phyloP scores from a whole-genome alignment of 306 rosid species.

The Inga laurina region DNA sequence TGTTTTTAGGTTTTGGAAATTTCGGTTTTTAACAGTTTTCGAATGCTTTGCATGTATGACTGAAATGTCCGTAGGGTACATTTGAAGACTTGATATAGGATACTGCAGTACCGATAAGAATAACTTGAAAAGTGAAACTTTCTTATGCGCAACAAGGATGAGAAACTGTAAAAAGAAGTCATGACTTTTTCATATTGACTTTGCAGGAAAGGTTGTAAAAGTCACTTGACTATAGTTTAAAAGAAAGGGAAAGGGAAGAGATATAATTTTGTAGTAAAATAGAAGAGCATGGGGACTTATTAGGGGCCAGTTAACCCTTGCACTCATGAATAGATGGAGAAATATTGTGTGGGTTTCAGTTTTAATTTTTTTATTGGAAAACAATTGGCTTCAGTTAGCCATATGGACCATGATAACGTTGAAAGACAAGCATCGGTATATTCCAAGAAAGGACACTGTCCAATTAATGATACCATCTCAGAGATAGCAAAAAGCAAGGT shows the following conservation, averaged over 20 bases:
- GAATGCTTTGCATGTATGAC: not conserved
- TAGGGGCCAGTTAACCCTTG: not conserved
- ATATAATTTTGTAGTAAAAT: not conserved
- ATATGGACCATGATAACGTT: not conserved
- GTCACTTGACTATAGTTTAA: not conserved
- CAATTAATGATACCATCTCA: not conserved
- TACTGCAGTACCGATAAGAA: not conserved
- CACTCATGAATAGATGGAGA: not conserved
- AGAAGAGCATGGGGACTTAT: not conserved
- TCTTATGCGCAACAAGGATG: not conserved
- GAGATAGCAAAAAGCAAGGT: not conserved
- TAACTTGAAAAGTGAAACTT: not conserved
- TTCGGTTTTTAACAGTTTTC: not conserved
- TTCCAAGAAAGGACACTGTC: not conserved
- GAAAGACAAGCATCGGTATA: not conserved
- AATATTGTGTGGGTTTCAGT: not conserved
- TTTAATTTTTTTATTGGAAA: not conserved
- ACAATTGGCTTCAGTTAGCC: not conserved
- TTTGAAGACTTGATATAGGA: constrained; percentile 10
- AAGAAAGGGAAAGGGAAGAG: not conserved
- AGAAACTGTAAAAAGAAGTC: not conserved
- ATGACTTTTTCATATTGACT: not conserved
- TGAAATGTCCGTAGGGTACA: not conserved
- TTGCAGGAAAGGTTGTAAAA: constrained; percentile 11
- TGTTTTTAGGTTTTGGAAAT: not conserved